These are phyloP conservation scores for Bipolaris sorokiniana DNA, from an alignment of 2,329 filamentous ascomycete genomes.

Conservation along the genomic window DNA sequence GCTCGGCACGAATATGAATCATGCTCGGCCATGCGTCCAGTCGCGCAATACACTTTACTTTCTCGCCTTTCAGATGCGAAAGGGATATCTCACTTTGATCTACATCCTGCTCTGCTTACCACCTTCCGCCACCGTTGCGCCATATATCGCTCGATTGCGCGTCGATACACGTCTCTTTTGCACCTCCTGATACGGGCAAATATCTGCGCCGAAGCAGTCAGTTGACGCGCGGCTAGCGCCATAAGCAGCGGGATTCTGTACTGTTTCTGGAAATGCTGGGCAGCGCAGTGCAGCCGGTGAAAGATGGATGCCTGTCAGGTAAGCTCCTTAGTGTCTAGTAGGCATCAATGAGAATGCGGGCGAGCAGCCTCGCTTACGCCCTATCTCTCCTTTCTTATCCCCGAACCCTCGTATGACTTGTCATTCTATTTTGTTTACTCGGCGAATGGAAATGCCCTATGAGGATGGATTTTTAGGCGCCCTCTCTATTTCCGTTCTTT, in stretches of 20 bases:
- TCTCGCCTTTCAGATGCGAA: no score
- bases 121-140: no score
- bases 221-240: neutral
- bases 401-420: neutral
- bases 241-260: neutral
- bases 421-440: slow-evolving; percentile 51
- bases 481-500: slow-evolving; percentile 45
- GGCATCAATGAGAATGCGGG: slow-evolving; percentile 28
- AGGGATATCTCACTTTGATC: no score
- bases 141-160: neutral
- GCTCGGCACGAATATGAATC: no score
- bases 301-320: neutral
- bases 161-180: neutral
- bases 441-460: slow-evolving; percentile 62
- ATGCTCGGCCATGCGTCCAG: no score
- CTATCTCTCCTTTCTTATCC: slow-evolving; percentile 51
- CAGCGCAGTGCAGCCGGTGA: neutral
- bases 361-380: slow-evolving; percentile 17
- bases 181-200: neutral
- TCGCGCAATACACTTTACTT: no score
- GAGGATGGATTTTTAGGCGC: slow-evolving; percentile 60
- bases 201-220: neutral
- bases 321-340: neutral
- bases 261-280: neutral
- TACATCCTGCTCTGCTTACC: no score